Base-by-base conservation (phyloP, 192 early-diverging fungal species). In the Lunasporangiospora selenospora region DNA sequence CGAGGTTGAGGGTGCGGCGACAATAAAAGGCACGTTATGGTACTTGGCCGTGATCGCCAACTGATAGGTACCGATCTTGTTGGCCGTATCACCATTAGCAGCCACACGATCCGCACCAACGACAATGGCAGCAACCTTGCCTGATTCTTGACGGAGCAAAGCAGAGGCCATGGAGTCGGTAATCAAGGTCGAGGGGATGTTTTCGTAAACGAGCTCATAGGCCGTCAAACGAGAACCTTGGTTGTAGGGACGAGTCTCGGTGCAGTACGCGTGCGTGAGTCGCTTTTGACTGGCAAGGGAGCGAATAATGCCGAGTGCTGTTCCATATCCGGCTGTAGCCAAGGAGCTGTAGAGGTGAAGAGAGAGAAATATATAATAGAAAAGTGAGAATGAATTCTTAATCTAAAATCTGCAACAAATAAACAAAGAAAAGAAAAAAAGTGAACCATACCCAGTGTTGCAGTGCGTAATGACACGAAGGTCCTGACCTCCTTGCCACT, bases 41-140 rank as follows among this genome's bases (percentile, higher is more conserved):
- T 88, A 85, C 41, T 80, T 82, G 10, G 97, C 97, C 8, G 91
- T 81, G 58, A 99, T 95, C 21, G 97, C 96, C 44, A 99, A 77
- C 67, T 99, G 97, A 57, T 98, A 99, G 6, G 96, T 99, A 13
- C 97, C 97, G 56, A 99, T 98, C 75, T 98, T 99, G 80, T 98
- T 98, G 29, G 96, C 95, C 0, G 96, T 98, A 62, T 99, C 97
- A 40, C 97, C 97, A 67, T 98, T 99, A 9, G 87, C 86, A 7
- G 96, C 93, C 2, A 99, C 94, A 48, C 97, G 89, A 58, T 99
- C 97, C 0, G 97, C 97, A 33, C 97, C 97, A 2, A 99, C 96
- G 31, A 99, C 83, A 34, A 99, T 90, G 30, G 95, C 98, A 2
- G 83, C 70, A 23, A 97, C 86, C 32, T 78, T 46, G 46, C 63